Base-by-base conservation (phyloP, 2,329 filamentous ascomycete species). In the Phialophora tarda region DNA sequence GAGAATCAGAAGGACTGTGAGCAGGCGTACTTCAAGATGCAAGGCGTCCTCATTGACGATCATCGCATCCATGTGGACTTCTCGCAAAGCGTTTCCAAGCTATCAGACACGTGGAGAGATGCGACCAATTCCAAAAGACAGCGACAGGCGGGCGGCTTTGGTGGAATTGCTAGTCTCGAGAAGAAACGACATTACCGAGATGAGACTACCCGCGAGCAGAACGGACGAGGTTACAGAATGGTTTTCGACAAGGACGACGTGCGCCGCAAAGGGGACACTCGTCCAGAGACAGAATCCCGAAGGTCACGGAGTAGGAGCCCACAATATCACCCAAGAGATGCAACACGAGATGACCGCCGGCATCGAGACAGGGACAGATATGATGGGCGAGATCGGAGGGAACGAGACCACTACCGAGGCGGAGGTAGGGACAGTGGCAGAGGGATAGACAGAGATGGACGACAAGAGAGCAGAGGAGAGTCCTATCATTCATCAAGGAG, bases 21-120 rank as follows among this genome's bases (percentile, higher is more conserved):
- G 79, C 88, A 91, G 60, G 95, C 95, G 2, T 99, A 97, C 75
- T 95, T 96, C 82, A 99, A 99, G 81, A 99, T 99, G 95, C 93
- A 99, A 77, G 92, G 90, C 1, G 94, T 98, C 1, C 82, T 99
- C 63, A 98, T 99, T 71, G 95, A 99, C 74, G 95, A 99, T 74
- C 91, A 97, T 71, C 89, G 95, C 50, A 99, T 99, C 70, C 95
- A 99, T 75, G 95, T 99, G 63, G 95, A 99, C 80, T 99, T 99
- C 79, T 97, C 93, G 11, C 95, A 99, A 81, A 97, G 92, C 76
- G 95, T 90, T 11, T 88, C 86, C 69, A 94, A 92, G 76, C 81
- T 99, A 7, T 95, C 92, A 54, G 92, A 96, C 69, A 89, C 89
- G 17, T 99, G 95, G 95, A 86, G 95, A 69, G 90, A 88, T 67